A percentile compares a stretch with the other conserved stretches of the same genome.
phyloP scores from a whole-genome alignment of 345 rosid species.

The Corchorus olitorius region DNA sequence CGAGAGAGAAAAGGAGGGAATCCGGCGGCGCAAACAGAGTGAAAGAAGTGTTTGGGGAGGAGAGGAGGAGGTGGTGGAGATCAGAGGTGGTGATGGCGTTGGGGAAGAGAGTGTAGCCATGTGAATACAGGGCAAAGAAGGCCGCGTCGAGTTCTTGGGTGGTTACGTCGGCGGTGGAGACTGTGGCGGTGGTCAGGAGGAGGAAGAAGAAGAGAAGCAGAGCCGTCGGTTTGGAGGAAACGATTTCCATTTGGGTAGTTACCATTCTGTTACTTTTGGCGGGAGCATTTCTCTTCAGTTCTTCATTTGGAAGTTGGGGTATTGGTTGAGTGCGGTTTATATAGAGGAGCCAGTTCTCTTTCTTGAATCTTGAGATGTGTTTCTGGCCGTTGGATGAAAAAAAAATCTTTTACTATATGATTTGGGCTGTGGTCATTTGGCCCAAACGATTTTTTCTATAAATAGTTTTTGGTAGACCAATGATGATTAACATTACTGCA shows the following conservation, averaged over 20 bases:
- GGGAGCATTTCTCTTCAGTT: not conserved
- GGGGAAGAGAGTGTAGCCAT: constrained; percentile 40
- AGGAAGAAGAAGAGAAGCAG: not conserved
- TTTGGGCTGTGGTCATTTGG: too few relatives aligned
- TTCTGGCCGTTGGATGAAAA: constrained; percentile 10
- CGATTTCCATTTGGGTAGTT: constrained; percentile 6
- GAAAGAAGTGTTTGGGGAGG: constrained; percentile 24
- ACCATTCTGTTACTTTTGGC: constrained; percentile 12
- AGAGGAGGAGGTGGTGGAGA: constrained; percentile 30
- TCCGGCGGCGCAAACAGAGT: constrained; percentile 41
- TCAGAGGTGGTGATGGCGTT: constrained; percentile 39
- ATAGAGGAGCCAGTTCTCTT: not conserved
- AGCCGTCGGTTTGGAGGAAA: not conserved
- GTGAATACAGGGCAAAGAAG: constrained; percentile 32
- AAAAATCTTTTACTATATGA: too few relatives aligned
- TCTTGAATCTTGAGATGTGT: constrained; percentile 2
- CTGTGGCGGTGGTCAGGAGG: not conserved
- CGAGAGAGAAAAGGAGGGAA: constrained; percentile 34
- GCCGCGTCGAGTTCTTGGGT: constrained; percentile 33
- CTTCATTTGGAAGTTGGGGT: not conserved
- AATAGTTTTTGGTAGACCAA: too few relatives aligned
- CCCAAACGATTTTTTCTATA: too few relatives aligned
- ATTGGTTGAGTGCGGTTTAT: not conserved
- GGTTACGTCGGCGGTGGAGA: constrained; percentile 14
- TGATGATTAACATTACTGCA: too few relatives aligned